Conservation (phyloP, 768 basidiomycete species). For the Cantharellus cinnabarinus region DNA sequence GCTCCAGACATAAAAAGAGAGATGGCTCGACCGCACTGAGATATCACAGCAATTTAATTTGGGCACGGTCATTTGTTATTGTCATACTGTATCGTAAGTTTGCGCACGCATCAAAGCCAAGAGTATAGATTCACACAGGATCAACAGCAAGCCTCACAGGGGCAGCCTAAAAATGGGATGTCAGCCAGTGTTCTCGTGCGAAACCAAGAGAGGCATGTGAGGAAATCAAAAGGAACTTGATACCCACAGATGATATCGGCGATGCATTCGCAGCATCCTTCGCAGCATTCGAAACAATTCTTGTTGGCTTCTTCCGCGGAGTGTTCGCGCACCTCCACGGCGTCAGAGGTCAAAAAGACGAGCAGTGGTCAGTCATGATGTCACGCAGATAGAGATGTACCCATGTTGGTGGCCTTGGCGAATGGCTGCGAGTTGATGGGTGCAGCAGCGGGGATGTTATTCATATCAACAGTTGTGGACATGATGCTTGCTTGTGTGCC, state of each 20-base stretch:
- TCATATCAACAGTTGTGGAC: background rate
- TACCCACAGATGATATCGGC: slow-evolving; percentile 7
- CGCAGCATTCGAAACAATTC: slow-evolving; percentile 6
- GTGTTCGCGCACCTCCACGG: slow-evolving; percentile 1
- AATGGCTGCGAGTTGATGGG: slow-evolving; percentile 4
- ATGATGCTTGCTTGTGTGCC: background rate
- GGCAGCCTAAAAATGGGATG: slow-evolving; percentile 3
- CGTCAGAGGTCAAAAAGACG: background rate
- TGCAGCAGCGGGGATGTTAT: background rate
- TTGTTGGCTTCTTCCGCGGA: background rate
- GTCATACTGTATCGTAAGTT: too few species aligned
- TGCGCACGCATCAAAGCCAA: too few species aligned
- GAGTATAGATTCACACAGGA: too few species aligned
- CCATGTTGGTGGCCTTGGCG: slow-evolving; percentile 3
- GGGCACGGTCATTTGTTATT: too few species aligned
- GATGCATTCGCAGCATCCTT: slow-evolving; percentile 8
- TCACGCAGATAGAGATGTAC: background rate
- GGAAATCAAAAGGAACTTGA: background rate
- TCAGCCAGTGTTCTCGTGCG: background rate
- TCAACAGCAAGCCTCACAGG: slow-evolving; percentile 5
- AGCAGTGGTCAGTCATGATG: background rate
- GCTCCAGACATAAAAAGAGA: too few species aligned
- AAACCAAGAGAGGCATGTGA: background rate
- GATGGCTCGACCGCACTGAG: too few species aligned
- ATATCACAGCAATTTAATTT: too few species aligned